A percentile compares a stretch with the other conserved stretches of the same genome.
Evolutionary conservation across 768 basidiomycete species (phyloP).

Genomic region (Mycena capillaripes): DNA sequence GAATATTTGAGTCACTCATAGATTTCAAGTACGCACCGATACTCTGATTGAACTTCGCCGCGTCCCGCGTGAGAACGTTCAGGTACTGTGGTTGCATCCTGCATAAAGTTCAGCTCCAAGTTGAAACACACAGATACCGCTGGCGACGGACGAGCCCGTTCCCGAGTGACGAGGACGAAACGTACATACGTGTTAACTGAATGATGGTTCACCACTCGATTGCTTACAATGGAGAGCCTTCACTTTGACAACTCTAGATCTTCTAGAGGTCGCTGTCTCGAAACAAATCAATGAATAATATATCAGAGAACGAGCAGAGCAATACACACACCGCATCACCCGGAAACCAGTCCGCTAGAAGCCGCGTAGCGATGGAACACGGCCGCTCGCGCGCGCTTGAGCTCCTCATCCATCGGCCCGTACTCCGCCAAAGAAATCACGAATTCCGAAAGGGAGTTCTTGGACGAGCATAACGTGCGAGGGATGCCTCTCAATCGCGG

Average conservation of each 20-base stretch:
- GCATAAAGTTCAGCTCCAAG: no score
- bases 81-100: no score
- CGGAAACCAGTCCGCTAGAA: background rate
- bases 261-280: conserved; percentile 1
- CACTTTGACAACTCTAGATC: background rate
- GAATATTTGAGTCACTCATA: no score
- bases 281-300: background rate
- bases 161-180: no score
- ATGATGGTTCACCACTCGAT: no score
- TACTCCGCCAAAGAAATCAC: background rate
- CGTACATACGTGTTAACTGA: no score
- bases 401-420: no score
- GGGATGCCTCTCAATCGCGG: conserved; percentile 1
- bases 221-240: no score
- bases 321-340: background rate
- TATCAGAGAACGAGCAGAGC: background rate
- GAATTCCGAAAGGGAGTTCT: background rate
- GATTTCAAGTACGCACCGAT: background rate
- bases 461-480: background rate
- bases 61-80: no score
- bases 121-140: no score
- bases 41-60: background rate
- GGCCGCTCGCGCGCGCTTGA: no score
- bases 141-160: no score
- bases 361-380: background rate